phyloP scores from a whole-genome alignment of 371 early-diverging fungal genomes.

The Rhizopus microsporus region DNA sequence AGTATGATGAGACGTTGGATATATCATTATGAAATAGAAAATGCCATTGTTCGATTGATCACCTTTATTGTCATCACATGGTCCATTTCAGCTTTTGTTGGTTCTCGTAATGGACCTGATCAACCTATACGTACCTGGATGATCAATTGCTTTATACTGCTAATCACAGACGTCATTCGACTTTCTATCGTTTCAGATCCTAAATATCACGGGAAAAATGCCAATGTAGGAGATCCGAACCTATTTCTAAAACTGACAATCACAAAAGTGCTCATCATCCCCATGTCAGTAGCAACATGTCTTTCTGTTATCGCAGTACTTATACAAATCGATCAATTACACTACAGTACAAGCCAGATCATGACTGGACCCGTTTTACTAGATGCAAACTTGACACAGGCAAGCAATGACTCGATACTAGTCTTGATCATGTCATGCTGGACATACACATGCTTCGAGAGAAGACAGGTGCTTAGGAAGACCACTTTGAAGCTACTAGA shows the following conservation, averaged over 20 bases:
- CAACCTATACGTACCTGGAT: constrained; percentile 65
- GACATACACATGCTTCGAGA: constrained; percentile 42
- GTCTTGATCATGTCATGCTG: constrained; percentile 60
- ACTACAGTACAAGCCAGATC: constrained; percentile 50
- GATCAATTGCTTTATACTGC: constrained; percentile 50
- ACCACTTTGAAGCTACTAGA: constrained; percentile 42
- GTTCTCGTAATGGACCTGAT: constrained; percentile 53
- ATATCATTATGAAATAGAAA: constrained; percentile 59
- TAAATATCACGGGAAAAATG: constrained; percentile 39
- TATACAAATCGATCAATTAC: constrained; percentile 49
- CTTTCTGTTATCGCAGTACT: constrained; percentile 59
- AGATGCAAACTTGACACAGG: constrained; percentile 10
- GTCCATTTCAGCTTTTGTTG: constrained; percentile 55
- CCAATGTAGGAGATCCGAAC: constrained; percentile 30
- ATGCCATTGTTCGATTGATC: constrained; percentile 58
- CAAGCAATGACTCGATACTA: constrained; percentile 22
- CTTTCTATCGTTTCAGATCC: constrained; percentile 51
- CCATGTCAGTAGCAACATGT: constrained; percentile 56
- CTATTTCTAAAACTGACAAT: constrained; percentile 46
- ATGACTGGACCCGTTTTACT: constrained; percentile 37
- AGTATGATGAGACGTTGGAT: constrained; percentile 66
- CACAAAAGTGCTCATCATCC: constrained; percentile 50
- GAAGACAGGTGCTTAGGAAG: constrained; percentile 52
- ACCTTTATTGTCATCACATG: constrained; percentile 62
- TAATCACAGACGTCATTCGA: constrained; percentile 54